Base-by-base conservation (phyloP, 208 protist species). In the Trypanosoma brucei region DNA sequence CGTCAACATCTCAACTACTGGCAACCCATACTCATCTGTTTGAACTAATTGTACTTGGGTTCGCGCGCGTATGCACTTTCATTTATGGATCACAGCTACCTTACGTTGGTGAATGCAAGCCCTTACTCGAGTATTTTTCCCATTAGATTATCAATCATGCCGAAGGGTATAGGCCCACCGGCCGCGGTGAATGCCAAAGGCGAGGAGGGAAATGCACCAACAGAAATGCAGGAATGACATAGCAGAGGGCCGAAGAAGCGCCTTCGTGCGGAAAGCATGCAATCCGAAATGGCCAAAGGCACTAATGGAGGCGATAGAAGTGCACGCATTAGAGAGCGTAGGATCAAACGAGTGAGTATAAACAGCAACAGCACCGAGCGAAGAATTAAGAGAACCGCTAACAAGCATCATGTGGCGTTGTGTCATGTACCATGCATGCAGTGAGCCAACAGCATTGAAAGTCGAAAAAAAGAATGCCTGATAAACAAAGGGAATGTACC, bases 351-450 rank as follows among this genome's bases (percentile, higher is more conserved):
- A 55, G 66, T 90, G 84, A 42, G 72, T 66, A 8, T 69, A 62
- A 0, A 73, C 69, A 9, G 76, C 83, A 7, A 72, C 61, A 1
- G 62, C 79, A 34, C 67, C 80, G 35, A 93, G 64, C 54, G 69
- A 22, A n/a, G 78, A 80, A 76, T 93, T 86, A 49, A 93, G 59
- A 8, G 68, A 65, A 2, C 86, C 86, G n/a, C 78, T 90, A 22
- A 81, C 44, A 22, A 93, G 75, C 76, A 90, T 81, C 46, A 83
- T 70, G 40, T 72, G 70, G n/a, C 86, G 86, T 6, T 70, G 51
- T 30, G 69, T 87, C 36, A 64, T 13, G 59, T 86, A 78, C 81
- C 86, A 93, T 55, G 81, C 86, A 35, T 65, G 56, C 3, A 82
- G 30, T 0, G 86, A 93, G 3, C 67, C 81, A 37, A 63, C 67